Conservation (phyloP, 1,284 basidiomycete genomes). For the Anthracocystis panici-leucophaei region DNA sequence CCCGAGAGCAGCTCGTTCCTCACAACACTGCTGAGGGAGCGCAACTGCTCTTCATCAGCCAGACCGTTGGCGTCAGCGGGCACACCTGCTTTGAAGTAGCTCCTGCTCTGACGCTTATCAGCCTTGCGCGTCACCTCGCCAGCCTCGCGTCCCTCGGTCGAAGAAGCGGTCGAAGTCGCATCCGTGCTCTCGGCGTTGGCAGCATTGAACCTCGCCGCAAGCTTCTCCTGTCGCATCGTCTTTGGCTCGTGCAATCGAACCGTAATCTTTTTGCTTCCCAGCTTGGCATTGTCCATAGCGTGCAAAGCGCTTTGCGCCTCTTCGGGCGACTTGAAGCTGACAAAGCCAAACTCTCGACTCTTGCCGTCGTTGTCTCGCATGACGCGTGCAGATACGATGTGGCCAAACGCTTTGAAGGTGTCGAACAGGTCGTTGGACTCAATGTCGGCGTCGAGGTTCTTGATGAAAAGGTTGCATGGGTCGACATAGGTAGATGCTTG, state of each 20-base stretch:
- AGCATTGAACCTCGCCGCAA: constrained; percentile 78
- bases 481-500: constrained; percentile 61
- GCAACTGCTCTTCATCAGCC: constrained; percentile 76
- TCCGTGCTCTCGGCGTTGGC: constrained; percentile 20
- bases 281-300: constrained; percentile 74
- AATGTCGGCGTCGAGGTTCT: constrained; percentile 57
- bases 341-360: constrained; percentile 94
- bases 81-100: constrained; percentile 57
- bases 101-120: constrained; percentile 50
- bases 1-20: constrained; percentile 84
- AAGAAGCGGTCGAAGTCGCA: neutral
- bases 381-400: constrained; percentile 80
- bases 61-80: constrained; percentile 38
- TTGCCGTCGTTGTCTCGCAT: constrained; percentile 88
- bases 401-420: constrained; percentile 59
- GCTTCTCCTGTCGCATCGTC: constrained; percentile 85
- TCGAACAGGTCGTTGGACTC: constrained; percentile 54
- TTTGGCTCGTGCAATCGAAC: constrained; percentile 91
- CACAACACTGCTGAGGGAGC: constrained; percentile 82
- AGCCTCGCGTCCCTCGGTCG: constrained; percentile 1
- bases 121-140: constrained; percentile 21
- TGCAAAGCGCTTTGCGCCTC: constrained; percentile 79
- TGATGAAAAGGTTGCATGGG: constrained; percentile 66
- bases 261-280: constrained; percentile 78
- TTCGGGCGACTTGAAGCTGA: constrained; percentile 75